Percentiles rank a stretch among this genome's conserved stretches.
phyloP scores from a whole-genome alignment of 805 yeast species.

The Pichia deserticola region DNA sequence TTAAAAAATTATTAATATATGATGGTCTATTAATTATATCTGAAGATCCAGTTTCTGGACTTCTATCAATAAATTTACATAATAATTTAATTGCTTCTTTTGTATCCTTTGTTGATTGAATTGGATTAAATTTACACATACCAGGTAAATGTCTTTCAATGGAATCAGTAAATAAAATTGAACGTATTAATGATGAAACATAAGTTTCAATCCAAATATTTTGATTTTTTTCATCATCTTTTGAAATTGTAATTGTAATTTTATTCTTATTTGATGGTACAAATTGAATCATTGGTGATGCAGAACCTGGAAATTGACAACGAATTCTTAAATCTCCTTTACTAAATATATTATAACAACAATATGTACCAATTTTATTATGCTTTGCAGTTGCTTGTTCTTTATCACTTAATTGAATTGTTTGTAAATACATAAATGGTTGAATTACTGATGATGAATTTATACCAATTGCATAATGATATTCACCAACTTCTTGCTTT shows the following conservation, averaged over 20 bases:
- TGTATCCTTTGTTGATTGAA: slow-evolving; percentile 29
- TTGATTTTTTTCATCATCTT: slow-evolving; percentile 49
- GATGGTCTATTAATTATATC: slow-evolving; percentile 28
- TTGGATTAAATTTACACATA: slow-evolving; percentile 42
- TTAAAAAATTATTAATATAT: slow-evolving; percentile 42
- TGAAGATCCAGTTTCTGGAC: slow-evolving; percentile 38
- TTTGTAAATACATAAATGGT: slow-evolving; percentile 49
- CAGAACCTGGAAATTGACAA: slow-evolving; percentile 45
- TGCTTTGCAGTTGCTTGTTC: slow-evolving; percentile 22
- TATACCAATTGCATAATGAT: slow-evolving; percentile 47
- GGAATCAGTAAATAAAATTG: slow-evolving; percentile 45
- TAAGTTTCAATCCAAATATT: slow-evolving; percentile 54
- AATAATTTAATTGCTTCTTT: slow-evolving; percentile 32
- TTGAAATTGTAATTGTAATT: slow-evolving; percentile 9
- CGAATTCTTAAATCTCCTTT: slow-evolving; percentile 67
- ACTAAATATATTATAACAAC: slow-evolving; percentile 68
- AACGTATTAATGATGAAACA: slow-evolving; percentile 50
- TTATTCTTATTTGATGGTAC: slow-evolving; percentile 39
- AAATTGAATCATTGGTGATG: slow-evolving; percentile 34
- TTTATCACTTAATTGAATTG: slow-evolving; percentile 32
- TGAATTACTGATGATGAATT: slow-evolving; percentile 47
- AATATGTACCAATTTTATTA: slow-evolving; percentile 42
- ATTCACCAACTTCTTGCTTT: slow-evolving; percentile 44
- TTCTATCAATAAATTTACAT: slow-evolving; percentile 40
- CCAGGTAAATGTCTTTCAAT: slow-evolving; percentile 53